Evolutionary conservation across 495 filamentous ascomycete species (phyloP), one percentile per base, ranked within the genome.

Genomic region (Massariosphaeria phaeospora): DNA sequence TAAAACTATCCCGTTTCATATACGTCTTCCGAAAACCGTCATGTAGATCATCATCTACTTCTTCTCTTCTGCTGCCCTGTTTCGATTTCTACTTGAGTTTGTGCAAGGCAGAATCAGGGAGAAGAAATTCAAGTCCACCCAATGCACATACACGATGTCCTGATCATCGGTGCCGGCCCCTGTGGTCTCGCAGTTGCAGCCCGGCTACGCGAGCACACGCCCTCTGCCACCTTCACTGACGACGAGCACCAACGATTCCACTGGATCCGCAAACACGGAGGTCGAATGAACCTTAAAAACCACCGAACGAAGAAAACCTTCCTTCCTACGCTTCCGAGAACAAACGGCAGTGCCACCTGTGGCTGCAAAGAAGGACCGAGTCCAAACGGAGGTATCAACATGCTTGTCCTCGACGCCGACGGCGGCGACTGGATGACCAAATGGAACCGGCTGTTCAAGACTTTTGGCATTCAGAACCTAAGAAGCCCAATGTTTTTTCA

Each of bases 401-500:
- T 55, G 18, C 51, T 66, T 3, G 76, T 83, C 0, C 66, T 85
- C 10, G 80, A 85, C 59, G 72, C 73, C 7, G 74, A 73, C 1
- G 70, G 72, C 0, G 63, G 70, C 27, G 48, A 66, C 21, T 85
- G 80, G 79, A 77, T 84, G 74, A 62, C 73, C 54, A 63, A 72
- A 45, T 84, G 81, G 80, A 74, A 78, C 29, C 67, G 65, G 21
- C 72, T 77, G 8, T 84, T 84, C 64, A 65, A 69, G 18, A 76
- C 69, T 0, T 71, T 83, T 46, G 74, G 77, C 31, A 84, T 84
- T 25, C 68, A 75, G 18, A 75, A 84, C 64, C 66, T 84, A 13
- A 75, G 80, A 12, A 83, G 80, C 59, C 81, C 79, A 13, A 84
- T 84, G 81, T 83, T 84, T 59, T 83, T 83, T 57, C 81, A 85